Evolutionary conservation across 805 yeast genomes (phyloP).

Genomic region (Metschnikowia gelsemii): DNA sequence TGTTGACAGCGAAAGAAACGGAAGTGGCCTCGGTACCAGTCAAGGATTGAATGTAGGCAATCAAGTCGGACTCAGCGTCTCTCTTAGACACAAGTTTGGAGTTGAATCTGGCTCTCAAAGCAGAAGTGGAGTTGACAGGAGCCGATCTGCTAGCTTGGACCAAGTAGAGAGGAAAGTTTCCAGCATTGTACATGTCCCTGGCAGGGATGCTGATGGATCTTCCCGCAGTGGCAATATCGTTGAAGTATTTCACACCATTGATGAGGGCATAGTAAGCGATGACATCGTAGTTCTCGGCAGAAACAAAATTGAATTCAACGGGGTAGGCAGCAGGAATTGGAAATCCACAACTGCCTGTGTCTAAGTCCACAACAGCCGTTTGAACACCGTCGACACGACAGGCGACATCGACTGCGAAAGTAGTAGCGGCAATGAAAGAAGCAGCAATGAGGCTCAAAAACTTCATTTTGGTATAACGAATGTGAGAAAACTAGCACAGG

Average conservation of each 20-base stretch:
- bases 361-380: conserved; percentile 39
- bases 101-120: conserved; percentile 38
- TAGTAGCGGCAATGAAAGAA: conserved; percentile 21
- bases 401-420: conserved; percentile 35
- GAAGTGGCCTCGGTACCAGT: conserved; percentile 27
- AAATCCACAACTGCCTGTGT: conserved; percentile 42
- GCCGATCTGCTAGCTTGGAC: conserved; percentile 30
- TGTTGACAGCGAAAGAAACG: conserved; percentile 15
- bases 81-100: conserved; percentile 30
- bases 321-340: conserved; percentile 31
- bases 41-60: conserved; percentile 23
- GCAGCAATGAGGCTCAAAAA: conserved; percentile 24
- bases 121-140: conserved; percentile 40
- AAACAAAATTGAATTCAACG: conserved; percentile 26
- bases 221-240: conserved; percentile 34
- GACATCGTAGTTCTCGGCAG: conserved; percentile 32
- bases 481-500: conserved; percentile 4
- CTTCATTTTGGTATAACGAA: conserved; percentile 21
- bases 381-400: conserved; percentile 37
- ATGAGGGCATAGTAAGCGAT: conserved; percentile 37
- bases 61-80: conserved; percentile 30
- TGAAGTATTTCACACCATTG: conserved; percentile 28
- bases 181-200: conserved; percentile 24
- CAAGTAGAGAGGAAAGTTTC: conserved; percentile 28
- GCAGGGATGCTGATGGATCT: conserved; percentile 36